Base-by-base conservation (phyloP, 306 rosid genomes). In the Prunus salicina region DNA sequence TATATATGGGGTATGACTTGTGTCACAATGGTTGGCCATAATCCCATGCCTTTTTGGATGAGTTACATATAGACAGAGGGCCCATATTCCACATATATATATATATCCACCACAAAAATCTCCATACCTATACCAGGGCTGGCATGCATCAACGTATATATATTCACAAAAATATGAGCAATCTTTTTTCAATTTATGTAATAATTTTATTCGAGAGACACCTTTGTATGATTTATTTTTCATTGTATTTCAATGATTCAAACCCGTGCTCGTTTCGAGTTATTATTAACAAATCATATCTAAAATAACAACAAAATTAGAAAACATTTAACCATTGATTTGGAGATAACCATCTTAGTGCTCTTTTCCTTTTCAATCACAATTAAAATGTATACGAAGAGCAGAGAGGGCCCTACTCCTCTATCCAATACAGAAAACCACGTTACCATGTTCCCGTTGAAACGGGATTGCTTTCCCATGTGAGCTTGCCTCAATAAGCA, bases 201-300 rank as follows among this genome's bases (percentile, higher is more conserved):
- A 32, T 5, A 32, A 34, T 34, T 34, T 34, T 32, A 32, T 0
- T 32, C 1, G 34, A 32, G 34, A 5, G 7, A 32, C 7, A 32
- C 5, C 7, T 32, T 32, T 32, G 5, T 32, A 32, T 5, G 7
- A 5, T 32, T 32, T 32, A 32, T 32, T 32, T 32, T 1, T 32
- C 7, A 6, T 32, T 32, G 38, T 5, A 32, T 32, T 32, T 32
- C 0, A 34, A 34, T 34, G 8, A 34, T 34, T 34, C 41, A 34
- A 34, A 1, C 0, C 0, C 0, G 41, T 0, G 2, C 2, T 6
- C 8, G 2, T 6, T 1, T 34, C 41, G 0, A 30, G 32, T 30
- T 30, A 30, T 30, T 3, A 3, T 3, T 30, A 0, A 30, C 3
- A 30, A 3, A 30, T 30, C 34, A 30, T 30, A 30, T 32, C 38